Base-by-base conservation (phyloP, 2,329 filamentous ascomycete genomes). In the Aureobasidium mangrovei region DNA sequence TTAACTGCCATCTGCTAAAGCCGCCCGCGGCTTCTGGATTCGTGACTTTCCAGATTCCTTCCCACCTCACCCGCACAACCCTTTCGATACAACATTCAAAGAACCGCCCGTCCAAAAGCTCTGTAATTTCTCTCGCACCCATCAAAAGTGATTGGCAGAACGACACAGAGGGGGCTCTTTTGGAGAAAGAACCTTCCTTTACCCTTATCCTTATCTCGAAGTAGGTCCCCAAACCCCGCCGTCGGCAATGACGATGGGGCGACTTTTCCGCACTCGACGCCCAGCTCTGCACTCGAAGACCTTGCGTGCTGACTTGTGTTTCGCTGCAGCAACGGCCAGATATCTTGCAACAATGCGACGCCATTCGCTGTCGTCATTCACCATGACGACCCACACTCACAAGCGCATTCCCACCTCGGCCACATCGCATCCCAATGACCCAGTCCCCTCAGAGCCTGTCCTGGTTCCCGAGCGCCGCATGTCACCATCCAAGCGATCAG, bases 401-500 rank as follows among this genome's bases (percentile, higher is more conserved):
- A 65, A 62, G 49, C 64, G 60, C 55, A 69, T 75, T 33, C 73
- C 74, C 32, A 65, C 66, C 54, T 69, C 67, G 38, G 60, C 67
- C 3, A 74, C 72, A 42, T 74, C 73, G 43, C 72, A 75, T 58
- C 73, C 73, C 1, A 58, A 72, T 62, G 70, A 75, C 58, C 72
- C 73, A 1, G 72, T 76, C 18, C 73, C 74, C 41, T 61, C 58
- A 39, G 72, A 75, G 59, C 73, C 74, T 3, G 58, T 61, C 39
- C 49, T 56, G 18, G 59, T 65, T 5, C 51, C 54, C 33, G 44
- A 27, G 18, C n/a, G 44, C 32, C 54, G 45, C n/a, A 42, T 42
- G 45, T 43, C 55, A 36, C 36, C 49, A 3, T 51, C 46, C 24
- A 56, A 55, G 28, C 39, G 41, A 29, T 43, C 51, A n/a, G 45